Conservation (phyloP, 371 early-diverging fungal species). For the Mucor plumbeus region DNA sequence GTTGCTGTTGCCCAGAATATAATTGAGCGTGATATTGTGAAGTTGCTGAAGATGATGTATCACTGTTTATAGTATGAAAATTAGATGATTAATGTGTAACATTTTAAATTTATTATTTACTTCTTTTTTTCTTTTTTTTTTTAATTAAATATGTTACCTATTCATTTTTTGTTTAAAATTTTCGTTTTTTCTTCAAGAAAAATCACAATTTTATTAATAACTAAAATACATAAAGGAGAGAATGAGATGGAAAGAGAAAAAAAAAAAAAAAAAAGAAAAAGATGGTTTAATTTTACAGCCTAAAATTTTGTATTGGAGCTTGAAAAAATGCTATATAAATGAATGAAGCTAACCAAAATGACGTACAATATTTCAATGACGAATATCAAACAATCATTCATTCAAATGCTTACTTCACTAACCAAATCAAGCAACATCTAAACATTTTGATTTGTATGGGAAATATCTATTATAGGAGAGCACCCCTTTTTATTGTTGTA, state of each 20-base stretch:
- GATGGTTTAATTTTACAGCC: not conserved
- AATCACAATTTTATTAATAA: not conserved
- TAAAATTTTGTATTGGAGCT: constrained; percentile 10
- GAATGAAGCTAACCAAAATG: constrained; percentile 4
- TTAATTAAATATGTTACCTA: constrained; percentile 9
- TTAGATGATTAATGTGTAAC: constrained; percentile 10
- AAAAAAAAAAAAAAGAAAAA: not conserved
- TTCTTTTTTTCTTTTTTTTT: not conserved
- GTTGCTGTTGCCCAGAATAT: constrained; percentile 46
- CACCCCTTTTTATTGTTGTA: not conserved
- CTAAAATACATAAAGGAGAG: constrained; percentile 8
- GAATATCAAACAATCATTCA: not conserved
- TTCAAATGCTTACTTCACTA: not conserved
- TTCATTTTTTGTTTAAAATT: not conserved
- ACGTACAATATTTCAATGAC: constrained; percentile 8
- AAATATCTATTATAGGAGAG: not conserved
- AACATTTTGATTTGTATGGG: not conserved
- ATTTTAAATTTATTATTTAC: not conserved
- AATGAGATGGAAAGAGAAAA: not conserved
- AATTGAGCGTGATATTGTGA: constrained; percentile 57
- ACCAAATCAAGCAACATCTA: not conserved
- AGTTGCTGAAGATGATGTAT: constrained; percentile 35
- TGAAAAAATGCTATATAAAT: constrained; percentile 6
- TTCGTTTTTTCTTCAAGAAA: not conserved
- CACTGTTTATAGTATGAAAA: constrained; percentile 12